Evolutionary conservation across 2,329 filamentous ascomycete species (phyloP).

Genomic region (Calonectria hongkongensis): DNA sequence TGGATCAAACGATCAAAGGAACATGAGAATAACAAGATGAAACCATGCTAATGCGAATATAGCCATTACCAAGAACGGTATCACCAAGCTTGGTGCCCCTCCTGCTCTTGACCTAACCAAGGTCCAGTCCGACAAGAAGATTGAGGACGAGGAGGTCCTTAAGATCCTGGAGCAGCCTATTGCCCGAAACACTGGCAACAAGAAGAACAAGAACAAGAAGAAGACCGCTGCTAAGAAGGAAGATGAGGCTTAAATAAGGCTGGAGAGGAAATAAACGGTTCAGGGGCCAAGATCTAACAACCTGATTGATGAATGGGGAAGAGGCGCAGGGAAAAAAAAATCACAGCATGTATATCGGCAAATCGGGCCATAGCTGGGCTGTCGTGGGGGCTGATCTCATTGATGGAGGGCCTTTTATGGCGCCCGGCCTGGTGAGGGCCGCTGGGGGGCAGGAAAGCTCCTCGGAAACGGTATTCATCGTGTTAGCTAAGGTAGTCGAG

Average conservation of each 20-base stretch:
- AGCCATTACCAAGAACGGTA: constrained; percentile 98
- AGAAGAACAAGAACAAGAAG: constrained; percentile 92
- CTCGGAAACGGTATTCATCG: constrained; percentile 43
- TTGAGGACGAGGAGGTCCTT: constrained; percentile 94
- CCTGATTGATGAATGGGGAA: constrained; percentile 38
- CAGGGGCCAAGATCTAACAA: constrained; percentile 43
- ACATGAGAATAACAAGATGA: background rate
- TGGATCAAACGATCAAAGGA: background rate
- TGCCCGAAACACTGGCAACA: constrained; percentile 90
- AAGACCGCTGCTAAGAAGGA: constrained; percentile 74
- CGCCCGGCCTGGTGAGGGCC: constrained; percentile 43
- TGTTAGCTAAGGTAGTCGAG: constrained; percentile 47
- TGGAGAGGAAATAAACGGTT: constrained; percentile 38
- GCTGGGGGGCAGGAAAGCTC: constrained; percentile 43
- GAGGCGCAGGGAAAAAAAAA: constrained; percentile 42
- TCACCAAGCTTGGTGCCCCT: constrained; percentile 88
- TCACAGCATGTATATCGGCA: constrained; percentile 46
- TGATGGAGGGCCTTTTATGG: constrained; percentile 39
- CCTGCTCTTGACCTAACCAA: constrained; percentile 85
- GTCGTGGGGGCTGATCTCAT: constrained; percentile 43
- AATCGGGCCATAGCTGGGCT: constrained; percentile 41
- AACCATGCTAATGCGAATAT: constrained; percentile 39
- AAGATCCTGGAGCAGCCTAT: constrained; percentile 95
- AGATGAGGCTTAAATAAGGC: constrained; percentile 57
- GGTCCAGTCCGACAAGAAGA: constrained; percentile 97